Evolutionary conservation across 768 basidiomycete genomes (phyloP).

Genomic region (Daedaleopsis sinensis): DNA sequence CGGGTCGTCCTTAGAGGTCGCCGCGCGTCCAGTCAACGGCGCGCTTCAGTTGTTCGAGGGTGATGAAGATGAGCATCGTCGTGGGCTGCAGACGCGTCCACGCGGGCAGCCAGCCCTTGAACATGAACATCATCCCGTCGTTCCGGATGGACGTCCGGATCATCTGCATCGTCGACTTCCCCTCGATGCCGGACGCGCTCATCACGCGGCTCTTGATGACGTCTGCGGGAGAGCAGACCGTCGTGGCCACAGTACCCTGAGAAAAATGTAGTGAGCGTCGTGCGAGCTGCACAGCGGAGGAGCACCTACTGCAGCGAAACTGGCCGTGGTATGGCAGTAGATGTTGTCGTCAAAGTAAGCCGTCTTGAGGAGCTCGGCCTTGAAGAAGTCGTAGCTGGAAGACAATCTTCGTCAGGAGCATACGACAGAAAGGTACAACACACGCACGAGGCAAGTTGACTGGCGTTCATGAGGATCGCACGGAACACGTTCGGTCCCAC

Average conservation of each 20-base stretch:
- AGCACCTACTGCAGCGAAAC: slow-evolving; percentile 75
- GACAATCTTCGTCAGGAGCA: background rate
- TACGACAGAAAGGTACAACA: background rate
- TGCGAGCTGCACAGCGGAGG: background rate
- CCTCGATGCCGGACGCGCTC: slow-evolving; percentile 83
- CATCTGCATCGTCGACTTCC: slow-evolving; percentile 69
- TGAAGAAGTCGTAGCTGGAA: slow-evolving; percentile 89
- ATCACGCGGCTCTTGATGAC: slow-evolving; percentile 90
- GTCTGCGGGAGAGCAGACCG: slow-evolving; percentile 87
- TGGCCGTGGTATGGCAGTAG: slow-evolving; percentile 79
- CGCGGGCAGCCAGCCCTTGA: slow-evolving; percentile 90
- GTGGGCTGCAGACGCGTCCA: slow-evolving; percentile 87
- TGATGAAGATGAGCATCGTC: slow-evolving; percentile 86
- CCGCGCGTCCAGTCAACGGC: slow-evolving; percentile 57
- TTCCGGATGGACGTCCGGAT: slow-evolving; percentile 67
- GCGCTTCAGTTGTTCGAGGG: slow-evolving; percentile 80
- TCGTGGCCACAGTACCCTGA: slow-evolving; percentile 87
- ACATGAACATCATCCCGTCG: slow-evolving; percentile 89
- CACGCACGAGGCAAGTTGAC: slow-evolving; percentile 85
- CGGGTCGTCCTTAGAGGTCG: slow-evolving; percentile 5
- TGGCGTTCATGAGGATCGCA: slow-evolving; percentile 88
- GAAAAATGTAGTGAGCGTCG: background rate
- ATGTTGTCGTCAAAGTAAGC: slow-evolving; percentile 82
- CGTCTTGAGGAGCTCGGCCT: slow-evolving; percentile 75
- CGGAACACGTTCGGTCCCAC: slow-evolving; percentile 85